These are phyloP conservation scores for Anisodus tanguticus DNA, from an alignment of 257 asterid genomes.

Conservation along the genomic window DNA sequence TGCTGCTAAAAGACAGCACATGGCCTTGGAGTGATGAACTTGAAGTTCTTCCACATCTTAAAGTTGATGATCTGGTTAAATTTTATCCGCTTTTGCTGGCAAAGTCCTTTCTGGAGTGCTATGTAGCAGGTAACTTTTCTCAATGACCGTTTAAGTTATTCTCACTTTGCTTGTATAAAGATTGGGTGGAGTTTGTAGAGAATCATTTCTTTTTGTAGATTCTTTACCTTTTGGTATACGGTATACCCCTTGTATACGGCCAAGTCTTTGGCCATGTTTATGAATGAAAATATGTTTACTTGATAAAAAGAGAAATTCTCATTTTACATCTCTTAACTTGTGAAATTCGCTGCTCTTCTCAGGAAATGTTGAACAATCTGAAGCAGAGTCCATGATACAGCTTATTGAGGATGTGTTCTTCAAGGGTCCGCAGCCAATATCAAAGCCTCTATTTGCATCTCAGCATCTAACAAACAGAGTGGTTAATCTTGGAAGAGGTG, in stretches of 20 bases:
- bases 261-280: too few species aligned
- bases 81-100: constrained; percentile 84
- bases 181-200: too few species aligned
- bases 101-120: constrained; percentile 85
- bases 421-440: constrained; percentile 62
- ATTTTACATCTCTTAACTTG: constrained; percentile 11
- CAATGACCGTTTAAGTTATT: constrained; percentile 28
- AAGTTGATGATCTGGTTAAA: constrained; percentile 63
- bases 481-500: constrained; percentile 77
- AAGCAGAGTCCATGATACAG: constrained; percentile 80
- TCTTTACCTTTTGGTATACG: too few species aligned
- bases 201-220: too few species aligned
- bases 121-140: constrained; percentile 69
- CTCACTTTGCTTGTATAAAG: neutral
- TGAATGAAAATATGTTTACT: too few species aligned
- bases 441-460: constrained; percentile 78
- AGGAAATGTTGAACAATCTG: constrained; percentile 83
- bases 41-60: constrained; percentile 80
- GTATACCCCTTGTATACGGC: too few species aligned
- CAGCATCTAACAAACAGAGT: constrained; percentile 83
- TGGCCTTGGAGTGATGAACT: constrained; percentile 84
- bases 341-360: constrained; percentile 34
- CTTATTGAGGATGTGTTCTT: constrained; percentile 74
- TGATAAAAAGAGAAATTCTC: too few species aligned
- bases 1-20: constrained; percentile 70